Conservation (phyloP, 2,329 filamentous ascomycete species). For the Calonectria pauciramosa region DNA sequence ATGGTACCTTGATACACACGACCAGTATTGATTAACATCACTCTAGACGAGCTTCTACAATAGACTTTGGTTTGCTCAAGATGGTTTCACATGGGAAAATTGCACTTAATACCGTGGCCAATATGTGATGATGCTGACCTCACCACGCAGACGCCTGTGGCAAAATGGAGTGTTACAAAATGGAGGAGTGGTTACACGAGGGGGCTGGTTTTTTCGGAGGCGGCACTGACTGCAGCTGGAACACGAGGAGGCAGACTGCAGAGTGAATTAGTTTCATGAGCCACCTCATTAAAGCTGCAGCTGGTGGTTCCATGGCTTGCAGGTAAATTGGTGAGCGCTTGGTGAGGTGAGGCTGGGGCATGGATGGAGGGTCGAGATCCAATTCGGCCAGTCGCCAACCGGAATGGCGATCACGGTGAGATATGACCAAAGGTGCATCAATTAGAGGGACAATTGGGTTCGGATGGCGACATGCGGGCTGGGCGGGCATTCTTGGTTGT, state of each 20-base stretch:
- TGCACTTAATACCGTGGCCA: not conserved
- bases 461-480: not conserved
- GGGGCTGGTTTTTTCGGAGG: not conserved
- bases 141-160: not conserved
- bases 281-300: constrained; percentile 19
- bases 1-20: constrained; percentile 15
- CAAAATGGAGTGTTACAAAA: not conserved
- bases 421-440: not conserved
- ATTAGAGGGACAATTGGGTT: not conserved
- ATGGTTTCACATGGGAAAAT: not conserved
- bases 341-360: not conserved
- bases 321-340: not conserved
- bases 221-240: not conserved
- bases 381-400: not conserved
- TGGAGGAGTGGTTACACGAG: not conserved
- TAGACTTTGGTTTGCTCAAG: constrained; percentile 14
- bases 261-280: constrained; percentile 8
- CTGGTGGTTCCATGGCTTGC: not conserved
- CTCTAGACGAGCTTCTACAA: constrained; percentile 14
- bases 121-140: not conserved
- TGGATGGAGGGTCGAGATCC: not conserved
- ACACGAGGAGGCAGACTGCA: not conserved
- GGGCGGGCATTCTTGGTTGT: constrained; percentile 1
- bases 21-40: constrained; percentile 16
- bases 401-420: not conserved